phyloP scores from a whole-genome alignment of 148 eudicot species.

The Rhododendron kiyosumense region DNA sequence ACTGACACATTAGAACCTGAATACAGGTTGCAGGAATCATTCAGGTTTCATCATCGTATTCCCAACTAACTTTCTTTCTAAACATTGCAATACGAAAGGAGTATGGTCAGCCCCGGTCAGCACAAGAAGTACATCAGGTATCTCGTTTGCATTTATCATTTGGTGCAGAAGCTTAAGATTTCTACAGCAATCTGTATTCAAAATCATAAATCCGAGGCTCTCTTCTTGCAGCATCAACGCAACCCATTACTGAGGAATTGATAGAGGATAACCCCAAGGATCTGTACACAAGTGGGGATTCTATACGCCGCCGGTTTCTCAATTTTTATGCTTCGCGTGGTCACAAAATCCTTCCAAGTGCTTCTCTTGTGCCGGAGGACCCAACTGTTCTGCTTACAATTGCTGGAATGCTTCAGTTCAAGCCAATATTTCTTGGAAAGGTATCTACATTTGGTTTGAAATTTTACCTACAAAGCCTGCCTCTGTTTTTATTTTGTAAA shows the following conservation, averaged over 20 bases:
- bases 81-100: slow-evolving; percentile 13
- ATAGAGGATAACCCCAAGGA: slow-evolving; percentile 41
- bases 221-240: slow-evolving; percentile 64
- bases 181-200: slow-evolving; percentile 14
- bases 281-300: slow-evolving; percentile 55
- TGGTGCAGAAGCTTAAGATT: slow-evolving; percentile 2
- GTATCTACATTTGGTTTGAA: slow-evolving; percentile 24
- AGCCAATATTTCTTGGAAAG: slow-evolving; percentile 96
- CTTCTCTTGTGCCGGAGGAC: slow-evolving; percentile 98
- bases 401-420: slow-evolving; percentile 99
- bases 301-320: slow-evolving; percentile 73
- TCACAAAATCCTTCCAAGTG: slow-evolving; percentile 83
- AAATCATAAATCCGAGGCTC: slow-evolving; percentile 18
- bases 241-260: slow-evolving; percentile 58
- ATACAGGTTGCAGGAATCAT: slow-evolving; percentile 35
- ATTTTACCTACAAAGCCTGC: neutral
- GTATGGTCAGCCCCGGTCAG: slow-evolving; percentile 11
- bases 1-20: neutral
- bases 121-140: slow-evolving; percentile 56
- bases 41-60: slow-evolving; percentile 19
- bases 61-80: slow-evolving; percentile 23
- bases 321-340: slow-evolving; percentile 85
- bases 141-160: slow-evolving; percentile 19
- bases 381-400: slow-evolving; percentile 94
- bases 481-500: neutral